These are phyloP conservation scores for Neofusicoccum sp. DNA, from an alignment of 2,329 filamentous ascomycete genomes.

Conservation along the genomic window DNA sequence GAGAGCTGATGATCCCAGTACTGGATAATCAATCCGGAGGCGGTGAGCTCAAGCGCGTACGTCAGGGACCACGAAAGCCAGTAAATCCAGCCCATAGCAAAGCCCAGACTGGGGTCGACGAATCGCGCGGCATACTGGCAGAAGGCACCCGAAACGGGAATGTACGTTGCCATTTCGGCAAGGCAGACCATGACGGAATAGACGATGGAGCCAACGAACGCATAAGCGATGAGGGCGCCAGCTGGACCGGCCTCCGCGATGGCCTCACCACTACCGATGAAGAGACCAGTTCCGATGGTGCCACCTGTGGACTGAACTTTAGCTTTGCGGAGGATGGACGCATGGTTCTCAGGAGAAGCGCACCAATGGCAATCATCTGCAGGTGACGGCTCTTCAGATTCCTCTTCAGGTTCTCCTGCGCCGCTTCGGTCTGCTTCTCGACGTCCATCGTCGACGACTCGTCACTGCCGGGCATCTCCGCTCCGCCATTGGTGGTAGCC, in stretches of 20 bases:
- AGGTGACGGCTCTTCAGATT: slow-evolving; percentile 41
- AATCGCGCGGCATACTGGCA: slow-evolving; percentile 76
- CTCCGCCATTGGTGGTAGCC: background rate
- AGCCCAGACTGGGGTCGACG: slow-evolving; percentile 71
- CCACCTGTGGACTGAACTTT: slow-evolving; percentile 30
- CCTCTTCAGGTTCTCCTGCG: slow-evolving; percentile 33
- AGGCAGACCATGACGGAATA: slow-evolving; percentile 71
- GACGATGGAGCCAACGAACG: slow-evolving; percentile 66
- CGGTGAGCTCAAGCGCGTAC: slow-evolving; percentile 72
- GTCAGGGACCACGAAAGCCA: slow-evolving; percentile 79
- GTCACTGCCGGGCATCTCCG: slow-evolving; percentile 15
- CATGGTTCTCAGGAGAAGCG: slow-evolving; percentile 19
- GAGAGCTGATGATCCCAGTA: slow-evolving; percentile 68
- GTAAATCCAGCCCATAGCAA: slow-evolving; percentile 82
- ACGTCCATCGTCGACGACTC: slow-evolving; percentile 28
- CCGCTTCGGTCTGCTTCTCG: slow-evolving; percentile 37
- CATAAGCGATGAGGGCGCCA: slow-evolving; percentile 50
- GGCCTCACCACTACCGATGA: slow-evolving; percentile 53
- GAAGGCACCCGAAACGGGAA: slow-evolving; percentile 76
- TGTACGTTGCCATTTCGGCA: slow-evolving; percentile 73
- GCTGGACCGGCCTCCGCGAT: slow-evolving; percentile 53
- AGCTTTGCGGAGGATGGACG: background rate
- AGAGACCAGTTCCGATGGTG: slow-evolving; percentile 57
- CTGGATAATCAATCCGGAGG: slow-evolving; percentile 73
- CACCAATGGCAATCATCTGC: slow-evolving; percentile 44